These are phyloP conservation scores for Salix brachista DNA, from an alignment of 345 rosid species.

Conservation along the genomic window DNA sequence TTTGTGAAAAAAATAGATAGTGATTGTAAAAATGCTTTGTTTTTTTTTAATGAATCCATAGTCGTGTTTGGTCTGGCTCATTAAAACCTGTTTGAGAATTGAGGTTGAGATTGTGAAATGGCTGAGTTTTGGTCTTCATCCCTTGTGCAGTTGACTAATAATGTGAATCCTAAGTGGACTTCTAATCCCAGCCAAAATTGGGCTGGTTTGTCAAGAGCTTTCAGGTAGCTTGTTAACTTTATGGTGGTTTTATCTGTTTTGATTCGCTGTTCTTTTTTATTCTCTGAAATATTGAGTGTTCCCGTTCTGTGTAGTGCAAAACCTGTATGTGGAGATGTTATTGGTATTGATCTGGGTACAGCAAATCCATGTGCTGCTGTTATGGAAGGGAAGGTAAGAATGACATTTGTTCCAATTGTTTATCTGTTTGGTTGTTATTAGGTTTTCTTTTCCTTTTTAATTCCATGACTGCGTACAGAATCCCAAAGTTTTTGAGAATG, in stretches of 20 bases:
- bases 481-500: constrained; percentile 35
- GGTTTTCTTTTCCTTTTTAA: background rate
- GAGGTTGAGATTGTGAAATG: background rate
- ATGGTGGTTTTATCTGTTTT: background rate
- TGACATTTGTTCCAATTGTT: background rate
- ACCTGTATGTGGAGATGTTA: constrained; percentile 77
- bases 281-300: background rate
- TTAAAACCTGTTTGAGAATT: background rate
- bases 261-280: background rate
- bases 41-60: too few relatives aligned
- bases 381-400: constrained; percentile 93
- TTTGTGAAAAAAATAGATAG: background rate
- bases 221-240: constrained; percentile 46
- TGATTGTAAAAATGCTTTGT: background rate
- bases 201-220: constrained; percentile 59
- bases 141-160: constrained; percentile 46
- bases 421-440: too few relatives aligned
- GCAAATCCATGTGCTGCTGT: constrained; percentile 92
- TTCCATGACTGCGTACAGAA: constrained; percentile 12
- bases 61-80: background rate
- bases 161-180: constrained; percentile 43
- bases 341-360: constrained; percentile 95
- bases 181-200: constrained; percentile 39
- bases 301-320: constrained; percentile 45
- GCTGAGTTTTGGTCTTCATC: background rate